Evolutionary conservation across 1,139 yeast genomes (phyloP).

Genomic region (Saccharomycopsis hybrid): DNA sequence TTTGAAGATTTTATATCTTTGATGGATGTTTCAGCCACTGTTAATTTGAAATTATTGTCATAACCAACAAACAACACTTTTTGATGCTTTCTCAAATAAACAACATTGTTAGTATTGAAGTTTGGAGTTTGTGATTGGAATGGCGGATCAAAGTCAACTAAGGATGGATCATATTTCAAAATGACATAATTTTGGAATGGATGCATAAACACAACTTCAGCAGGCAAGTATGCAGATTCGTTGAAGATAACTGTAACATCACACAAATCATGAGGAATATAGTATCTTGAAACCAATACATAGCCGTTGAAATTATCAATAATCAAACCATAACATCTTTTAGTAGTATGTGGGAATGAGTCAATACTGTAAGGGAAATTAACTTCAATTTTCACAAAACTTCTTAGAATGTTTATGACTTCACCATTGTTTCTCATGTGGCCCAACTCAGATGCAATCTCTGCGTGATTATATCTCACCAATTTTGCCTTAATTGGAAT

Average conservation of each 20-base stretch:
- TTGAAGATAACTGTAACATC: slow-evolving; percentile 78
- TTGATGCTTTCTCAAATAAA: slow-evolving; percentile 54
- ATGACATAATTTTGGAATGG: slow-evolving; percentile 86
- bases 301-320: slow-evolving; percentile 76
- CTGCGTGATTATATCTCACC: slow-evolving; percentile 68
- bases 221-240: slow-evolving; percentile 79
- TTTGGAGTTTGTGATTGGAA: slow-evolving; percentile 47
- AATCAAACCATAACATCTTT: slow-evolving; percentile 50
- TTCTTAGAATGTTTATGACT: slow-evolving; percentile 48
- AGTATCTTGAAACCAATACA: slow-evolving; percentile 69
- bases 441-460: slow-evolving; percentile 34
- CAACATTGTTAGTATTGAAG: slow-evolving; percentile 49
- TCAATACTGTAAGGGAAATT: slow-evolving; percentile 21
- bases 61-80: slow-evolving; percentile 72
- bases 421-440: slow-evolving; percentile 35
- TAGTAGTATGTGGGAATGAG: slow-evolving; percentile 31
- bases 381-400: slow-evolving; percentile 42
- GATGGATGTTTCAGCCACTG: slow-evolving; percentile 69
- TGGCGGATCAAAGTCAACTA: slow-evolving; percentile 54
- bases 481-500: slow-evolving; percentile 46
- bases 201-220: slow-evolving; percentile 73
- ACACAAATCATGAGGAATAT: slow-evolving; percentile 80
- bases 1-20: slow-evolving; percentile 64
- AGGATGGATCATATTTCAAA: slow-evolving; percentile 70
- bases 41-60: slow-evolving; percentile 62